Conservation (phyloP, 768 basidiomycete genomes). For the Guyanaporus albipodus region DNA sequence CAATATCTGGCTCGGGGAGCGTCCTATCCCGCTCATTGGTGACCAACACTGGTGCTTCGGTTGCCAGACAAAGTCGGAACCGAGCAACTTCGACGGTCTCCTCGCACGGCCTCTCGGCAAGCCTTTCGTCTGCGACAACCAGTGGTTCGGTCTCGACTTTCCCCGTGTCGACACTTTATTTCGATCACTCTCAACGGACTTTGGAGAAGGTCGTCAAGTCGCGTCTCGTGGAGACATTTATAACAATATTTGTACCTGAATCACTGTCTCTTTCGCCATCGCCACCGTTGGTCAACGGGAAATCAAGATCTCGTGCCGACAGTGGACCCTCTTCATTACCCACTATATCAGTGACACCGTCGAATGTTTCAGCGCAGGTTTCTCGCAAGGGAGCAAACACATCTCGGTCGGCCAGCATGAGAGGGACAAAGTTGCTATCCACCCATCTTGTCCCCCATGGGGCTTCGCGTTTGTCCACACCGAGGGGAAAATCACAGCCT, state of each 20-base stretch:
- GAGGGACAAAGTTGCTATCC: slow-evolving; percentile 15
- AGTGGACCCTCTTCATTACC: slow-evolving; percentile 21
- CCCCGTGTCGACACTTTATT: slow-evolving; percentile 36
- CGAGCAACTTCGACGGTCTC: slow-evolving; percentile 56
- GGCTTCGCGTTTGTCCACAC: slow-evolving; percentile 8
- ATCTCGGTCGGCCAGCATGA: slow-evolving; percentile 15
- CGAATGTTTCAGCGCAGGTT: slow-evolving; percentile 3
- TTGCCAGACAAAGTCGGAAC: slow-evolving; percentile 36
- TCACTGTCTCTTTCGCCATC: slow-evolving; percentile 24
- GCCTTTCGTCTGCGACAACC: slow-evolving; percentile 4
- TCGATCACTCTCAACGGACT: slow-evolving; percentile 61
- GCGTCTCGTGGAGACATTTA: slow-evolving; percentile 74
- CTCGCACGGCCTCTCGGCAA: slow-evolving; percentile 21
- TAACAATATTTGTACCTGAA: slow-evolving; percentile 49
- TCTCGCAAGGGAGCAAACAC: slow-evolving; percentile 13
- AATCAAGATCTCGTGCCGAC: slow-evolving; percentile 22
- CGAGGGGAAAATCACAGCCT: slow-evolving; percentile 17
- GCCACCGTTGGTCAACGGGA: slow-evolving; percentile 24
- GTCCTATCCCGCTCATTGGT: slow-evolving; percentile 15
- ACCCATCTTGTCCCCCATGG: slow-evolving; percentile 2
- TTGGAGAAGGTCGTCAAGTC: slow-evolving; percentile 70
- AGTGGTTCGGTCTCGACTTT: slow-evolving; percentile 8
- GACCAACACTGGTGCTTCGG: slow-evolving; percentile 24
- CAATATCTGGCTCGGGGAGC: slow-evolving; percentile 8
- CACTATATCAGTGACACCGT: neutral